These are phyloP conservation scores for Talaromyces marneffei DNA, from an alignment of 2,329 filamentous ascomycete species.

Conservation along the genomic window DNA sequence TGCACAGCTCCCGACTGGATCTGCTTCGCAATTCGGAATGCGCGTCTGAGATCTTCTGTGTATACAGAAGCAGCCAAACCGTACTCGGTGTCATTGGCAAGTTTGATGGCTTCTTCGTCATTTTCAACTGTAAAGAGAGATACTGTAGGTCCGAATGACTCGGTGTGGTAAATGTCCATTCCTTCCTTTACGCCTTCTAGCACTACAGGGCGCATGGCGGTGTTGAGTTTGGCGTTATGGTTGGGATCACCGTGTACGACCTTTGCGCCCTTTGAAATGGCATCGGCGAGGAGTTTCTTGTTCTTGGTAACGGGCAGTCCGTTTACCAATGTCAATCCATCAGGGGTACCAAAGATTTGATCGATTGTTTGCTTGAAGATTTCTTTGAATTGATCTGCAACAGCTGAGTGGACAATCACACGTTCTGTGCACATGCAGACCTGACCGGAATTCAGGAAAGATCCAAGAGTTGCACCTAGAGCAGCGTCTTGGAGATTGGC, in stretches of 20 bases:
- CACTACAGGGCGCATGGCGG: conserved; percentile 55
- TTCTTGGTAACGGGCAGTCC: background rate
- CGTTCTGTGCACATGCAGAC: conserved; percentile 61
- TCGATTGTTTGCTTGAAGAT: background rate
- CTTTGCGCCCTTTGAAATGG: background rate
- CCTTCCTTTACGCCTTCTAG: conserved; percentile 56
- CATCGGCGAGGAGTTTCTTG: conserved; percentile 6
- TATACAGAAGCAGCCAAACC: conserved; percentile 37
- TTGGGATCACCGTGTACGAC: background rate
- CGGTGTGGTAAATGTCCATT: conserved; percentile 56
- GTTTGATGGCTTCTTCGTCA: conserved; percentile 35
- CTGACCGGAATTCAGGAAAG: conserved; percentile 59
- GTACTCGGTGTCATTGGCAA: conserved; percentile 38
- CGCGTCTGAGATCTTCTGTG: conserved; percentile 35
- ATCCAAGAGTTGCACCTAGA: conserved; percentile 40
- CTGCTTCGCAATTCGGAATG: background rate
- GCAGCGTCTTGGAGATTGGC: conserved; percentile 43
- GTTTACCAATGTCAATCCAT: background rate
- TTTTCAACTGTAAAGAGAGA: conserved; percentile 51
- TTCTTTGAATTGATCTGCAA: conserved; percentile 2
- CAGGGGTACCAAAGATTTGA: background rate
- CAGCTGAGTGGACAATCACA: conserved; percentile 52
- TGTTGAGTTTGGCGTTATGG: conserved; percentile 13
- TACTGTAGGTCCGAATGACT: conserved; percentile 67
- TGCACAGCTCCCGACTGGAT: conserved; percentile 8